phyloP scores from a whole-genome alignment of 345 rosid genomes.

The Eucalyptus pauciflora region DNA sequence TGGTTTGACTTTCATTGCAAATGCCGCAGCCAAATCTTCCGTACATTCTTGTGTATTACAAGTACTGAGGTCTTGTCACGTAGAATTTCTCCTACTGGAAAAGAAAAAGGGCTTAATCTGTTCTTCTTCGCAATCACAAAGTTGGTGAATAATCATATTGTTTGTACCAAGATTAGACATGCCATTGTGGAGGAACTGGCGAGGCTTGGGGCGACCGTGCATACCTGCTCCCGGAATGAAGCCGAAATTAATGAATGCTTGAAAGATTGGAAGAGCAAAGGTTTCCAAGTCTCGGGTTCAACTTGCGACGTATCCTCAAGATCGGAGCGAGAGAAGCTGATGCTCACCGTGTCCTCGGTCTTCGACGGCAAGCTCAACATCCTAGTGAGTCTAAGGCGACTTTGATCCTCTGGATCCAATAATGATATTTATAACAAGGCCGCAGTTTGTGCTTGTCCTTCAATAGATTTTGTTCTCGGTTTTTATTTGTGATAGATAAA shows the following conservation, averaged over 20 bases:
- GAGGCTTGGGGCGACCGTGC: slow-evolving; percentile 38
- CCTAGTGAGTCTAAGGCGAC: slow-evolving; percentile 21
- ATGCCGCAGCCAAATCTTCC: not conserved
- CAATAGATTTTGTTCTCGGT: not conserved
- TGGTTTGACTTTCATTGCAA: not conserved
- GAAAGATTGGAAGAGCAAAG: slow-evolving; percentile 17
- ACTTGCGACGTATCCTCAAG: slow-evolving; percentile 32
- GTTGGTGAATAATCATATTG: no score
- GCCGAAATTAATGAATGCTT: slow-evolving; percentile 37
- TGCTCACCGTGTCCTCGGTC: slow-evolving; percentile 16
- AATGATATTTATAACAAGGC: not conserved
- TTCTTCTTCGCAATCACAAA: no score
- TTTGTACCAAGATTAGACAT: slow-evolving; percentile 7
- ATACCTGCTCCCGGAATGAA: slow-evolving; percentile 58
- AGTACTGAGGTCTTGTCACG: no score
- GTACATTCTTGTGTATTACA: no score
- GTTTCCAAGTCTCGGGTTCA: slow-evolving; percentile 22
- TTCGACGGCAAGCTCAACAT: slow-evolving; percentile 42
- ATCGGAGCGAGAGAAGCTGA: slow-evolving; percentile 23
- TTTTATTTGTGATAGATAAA: slow-evolving; percentile 16
- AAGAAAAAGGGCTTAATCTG: no score
- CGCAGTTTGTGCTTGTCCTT: not conserved
- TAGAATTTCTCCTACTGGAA: no score
- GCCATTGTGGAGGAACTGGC: slow-evolving; percentile 39
- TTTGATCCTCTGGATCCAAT: not conserved